These are phyloP conservation scores for Pythium dissotocum DNA, from an alignment of 352 stramenopile genomes.

Conservation along the genomic window DNA sequence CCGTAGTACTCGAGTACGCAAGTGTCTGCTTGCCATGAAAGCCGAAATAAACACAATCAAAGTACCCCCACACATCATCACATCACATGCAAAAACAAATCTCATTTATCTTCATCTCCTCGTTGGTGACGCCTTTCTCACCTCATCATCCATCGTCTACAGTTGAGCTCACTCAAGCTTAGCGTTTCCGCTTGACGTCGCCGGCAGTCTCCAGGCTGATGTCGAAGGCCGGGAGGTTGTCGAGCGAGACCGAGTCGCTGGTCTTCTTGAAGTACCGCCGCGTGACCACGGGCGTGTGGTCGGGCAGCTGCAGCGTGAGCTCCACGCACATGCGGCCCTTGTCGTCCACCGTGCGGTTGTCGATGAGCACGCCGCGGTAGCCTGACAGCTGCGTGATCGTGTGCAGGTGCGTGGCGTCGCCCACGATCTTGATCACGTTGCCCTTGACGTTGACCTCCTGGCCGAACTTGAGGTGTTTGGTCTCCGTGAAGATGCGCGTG, in stretches of 20 bases:
- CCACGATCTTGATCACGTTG: conserved; percentile 86
- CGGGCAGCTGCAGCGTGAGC: conserved; percentile 71
- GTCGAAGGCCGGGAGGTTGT: conserved; percentile 87
- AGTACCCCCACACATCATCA: neutral
- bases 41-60: neutral
- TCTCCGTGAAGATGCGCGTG: conserved; percentile 90
- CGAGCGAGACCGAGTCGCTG: conserved; percentile 84
- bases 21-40: neutral
- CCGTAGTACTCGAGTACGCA: neutral
- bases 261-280: conserved; percentile 88
- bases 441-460: conserved; percentile 88
- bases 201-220: conserved; percentile 80
- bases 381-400: conserved; percentile 82
- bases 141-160: neutral
- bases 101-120: neutral
- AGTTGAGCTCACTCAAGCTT: conserved; percentile 13
- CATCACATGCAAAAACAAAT: conserved; percentile 10
- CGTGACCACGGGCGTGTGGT: conserved; percentile 77
- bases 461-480: conserved; percentile 85
- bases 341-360: conserved; percentile 74
- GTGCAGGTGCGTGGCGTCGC: conserved; percentile 67
- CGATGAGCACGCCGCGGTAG: conserved; percentile 74
- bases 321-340: conserved; percentile 82
- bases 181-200: conserved; percentile 87
- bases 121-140: neutral